Evolutionary conservation across 306 rosid genomes (phyloP).

Genomic region (Cucumis cinereus): DNA sequence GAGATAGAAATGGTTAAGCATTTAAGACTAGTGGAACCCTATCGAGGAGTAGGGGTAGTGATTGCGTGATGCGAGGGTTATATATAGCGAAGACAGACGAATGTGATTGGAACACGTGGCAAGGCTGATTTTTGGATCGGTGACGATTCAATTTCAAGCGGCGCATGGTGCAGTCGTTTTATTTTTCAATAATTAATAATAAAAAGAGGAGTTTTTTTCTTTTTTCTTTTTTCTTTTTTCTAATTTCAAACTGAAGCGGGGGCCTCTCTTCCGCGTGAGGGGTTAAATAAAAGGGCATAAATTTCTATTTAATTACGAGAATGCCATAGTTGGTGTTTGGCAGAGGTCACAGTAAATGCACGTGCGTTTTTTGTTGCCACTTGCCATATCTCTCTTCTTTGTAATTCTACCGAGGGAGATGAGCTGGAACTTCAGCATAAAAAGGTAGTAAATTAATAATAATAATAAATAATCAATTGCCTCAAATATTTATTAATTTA

Average conservation of each 20-base stretch:
- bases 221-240: no score
- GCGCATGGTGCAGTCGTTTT: neutral
- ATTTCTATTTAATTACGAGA: neutral
- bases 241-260: neutral
- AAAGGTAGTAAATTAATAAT: no score
- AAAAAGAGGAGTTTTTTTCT: no score
- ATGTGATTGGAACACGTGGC: constrained; percentile 2
- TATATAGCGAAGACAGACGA: constrained; percentile 9
- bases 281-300: neutral
- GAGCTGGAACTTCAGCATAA: neutral
- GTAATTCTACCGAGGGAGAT: neutral
- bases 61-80: constrained; percentile 12
- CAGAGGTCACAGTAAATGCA: neutral
- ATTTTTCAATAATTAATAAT: no score
- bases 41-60: neutral
- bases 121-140: neutral
- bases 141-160: neutral
- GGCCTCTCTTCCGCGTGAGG: neutral
- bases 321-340: no score
- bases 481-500: no score
- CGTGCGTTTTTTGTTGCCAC: neutral
- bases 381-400: neutral
- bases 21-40: neutral
- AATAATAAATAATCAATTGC: no score
- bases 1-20: neutral